Base-by-base conservation (phyloP, 371 early-diverging fungal species). In the Lichtheimia corymbifera region DNA sequence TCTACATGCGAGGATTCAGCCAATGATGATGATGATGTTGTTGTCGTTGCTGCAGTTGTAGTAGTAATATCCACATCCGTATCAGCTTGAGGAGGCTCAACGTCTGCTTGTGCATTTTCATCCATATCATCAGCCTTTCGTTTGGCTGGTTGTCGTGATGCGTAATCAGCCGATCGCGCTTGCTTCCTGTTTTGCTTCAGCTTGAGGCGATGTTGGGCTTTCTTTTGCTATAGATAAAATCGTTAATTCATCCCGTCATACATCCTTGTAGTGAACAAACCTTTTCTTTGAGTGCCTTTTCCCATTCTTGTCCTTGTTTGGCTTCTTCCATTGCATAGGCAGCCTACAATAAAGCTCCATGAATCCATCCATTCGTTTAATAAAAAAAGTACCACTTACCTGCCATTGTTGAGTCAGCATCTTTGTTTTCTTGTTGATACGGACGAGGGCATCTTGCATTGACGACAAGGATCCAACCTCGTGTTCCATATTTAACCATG, bases 401-500 rank as follows among this genome's bases (percentile, higher is more conserved):
- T 73, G 70, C 77, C 77, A 77, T 24, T 77, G 58, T 28, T 57
- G 58, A n/a, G 66, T 25, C 13, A 73, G 24, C 3, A 30, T 43
- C 35, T 73, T 69, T n/a, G 60, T 59, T 47, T 68, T 72, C 15
- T 58, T 53, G 41, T 68, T 68, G 5, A 74, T 69, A 1, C 64
- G 62, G 1, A 76, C 51, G n/a, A 68, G 47, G 2, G 71, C 60
- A 9, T 64, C 62, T 54, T 73, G 63, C 12, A 54, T 35, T 2
- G 71, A 61, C 3, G 68, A 71, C 0, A 79, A 25, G 4, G 61
- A 63, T 15, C 90, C 87, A 40, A 65, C 40, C 50, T 82, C 83
- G 53, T 72, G 70, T 65, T 85, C 88, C 18, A 85, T 68, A 2
- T 62, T 52, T 1, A 67, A 56, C 79, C 84, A 87, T 1, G 73